Conservation (phyloP, 2,329 filamentous ascomycete genomes). For the Aspergillus pseudoterreus region DNA sequence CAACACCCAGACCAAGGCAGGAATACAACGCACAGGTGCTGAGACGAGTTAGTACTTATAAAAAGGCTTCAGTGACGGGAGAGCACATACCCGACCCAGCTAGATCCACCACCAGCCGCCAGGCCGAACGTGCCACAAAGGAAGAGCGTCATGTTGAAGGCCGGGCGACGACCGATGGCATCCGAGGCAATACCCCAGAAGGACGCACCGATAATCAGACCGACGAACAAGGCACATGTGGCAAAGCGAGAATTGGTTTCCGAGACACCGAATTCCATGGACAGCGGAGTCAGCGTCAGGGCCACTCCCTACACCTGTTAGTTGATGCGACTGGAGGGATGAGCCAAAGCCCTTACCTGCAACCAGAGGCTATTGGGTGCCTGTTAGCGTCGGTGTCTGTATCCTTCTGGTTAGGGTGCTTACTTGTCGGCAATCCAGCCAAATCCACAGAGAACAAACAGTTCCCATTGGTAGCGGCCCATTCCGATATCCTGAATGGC, state of each 20-base stretch:
- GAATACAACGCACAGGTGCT: conserved; percentile 57
- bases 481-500: conserved; percentile 86
- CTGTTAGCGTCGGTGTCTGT: conserved; percentile 10
- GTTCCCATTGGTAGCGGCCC: conserved; percentile 80
- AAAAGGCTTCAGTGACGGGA: conserved; percentile 16
- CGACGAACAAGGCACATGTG: conserved; percentile 69
- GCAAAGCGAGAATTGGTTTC: conserved; percentile 72
- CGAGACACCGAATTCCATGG: conserved; percentile 67
- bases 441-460: conserved; percentile 77
- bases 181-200: conserved; percentile 78
- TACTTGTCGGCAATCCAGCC: conserved; percentile 86
- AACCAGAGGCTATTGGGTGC: conserved; percentile 60
- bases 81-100: conserved; percentile 52
- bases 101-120: conserved; percentile 63
- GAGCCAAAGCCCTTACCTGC: conserved; percentile 47
- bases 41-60: neutral
- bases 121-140: conserved; percentile 72
- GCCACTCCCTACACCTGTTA: conserved; percentile 60
- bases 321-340: conserved; percentile 7
- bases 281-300: conserved; percentile 70
- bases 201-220: conserved; percentile 71
- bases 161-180: conserved; percentile 69
- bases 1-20: conserved; percentile 63
- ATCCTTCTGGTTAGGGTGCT: conserved; percentile 23
- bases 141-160: conserved; percentile 75